A percentile compares a stretch with the other conserved stretches of the same genome.
Conservation (phyloP, 345 rosid species). For the Iberis pinnata region DNA sequence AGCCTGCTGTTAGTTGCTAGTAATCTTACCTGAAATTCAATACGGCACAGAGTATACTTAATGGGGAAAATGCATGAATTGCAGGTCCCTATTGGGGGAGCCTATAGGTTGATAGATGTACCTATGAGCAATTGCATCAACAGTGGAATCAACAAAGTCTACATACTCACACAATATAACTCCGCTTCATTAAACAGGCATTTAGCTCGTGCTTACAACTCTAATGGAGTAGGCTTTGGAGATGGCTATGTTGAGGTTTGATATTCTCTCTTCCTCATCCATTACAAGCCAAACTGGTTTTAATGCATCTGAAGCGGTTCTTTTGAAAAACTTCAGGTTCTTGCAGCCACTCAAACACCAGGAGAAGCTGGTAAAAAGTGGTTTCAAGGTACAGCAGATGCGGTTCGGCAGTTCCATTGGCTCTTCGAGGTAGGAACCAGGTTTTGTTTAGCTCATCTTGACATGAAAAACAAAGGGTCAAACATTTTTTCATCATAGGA, state of each 20-base stretch:
- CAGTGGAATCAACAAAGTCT: constrained; percentile 88
- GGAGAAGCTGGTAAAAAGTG: constrained; percentile 86
- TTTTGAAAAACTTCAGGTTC: constrained; percentile 37
- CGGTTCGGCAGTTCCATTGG: constrained; percentile 94
- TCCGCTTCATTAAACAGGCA: constrained; percentile 89
- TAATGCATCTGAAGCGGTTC: neutral
- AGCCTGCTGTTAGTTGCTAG: constrained; percentile 64
- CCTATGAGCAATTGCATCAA: constrained; percentile 99
- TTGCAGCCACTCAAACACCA: constrained; percentile 94
- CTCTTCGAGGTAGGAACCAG: constrained; percentile 64
- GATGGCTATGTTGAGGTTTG: constrained; percentile 81
- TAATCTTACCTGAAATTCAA: too few relatives aligned
- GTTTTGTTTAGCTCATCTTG: constrained; percentile 5
- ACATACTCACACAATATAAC: constrained; percentile 91
- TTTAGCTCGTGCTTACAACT: constrained; percentile 79
- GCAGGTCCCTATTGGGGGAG: constrained; percentile 88
- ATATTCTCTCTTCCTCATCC: constrained; percentile 12
- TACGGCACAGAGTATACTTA: neutral
- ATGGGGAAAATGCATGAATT: neutral
- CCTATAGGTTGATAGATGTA: constrained; percentile 92
- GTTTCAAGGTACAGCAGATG: constrained; percentile 98
- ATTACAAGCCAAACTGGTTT: constrained; percentile 1
- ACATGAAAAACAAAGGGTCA: neutral
- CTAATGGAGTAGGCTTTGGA: constrained; percentile 68
- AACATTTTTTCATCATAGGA: constrained; percentile 34